These are phyloP conservation scores for Arctostaphylos glauca DNA, from an alignment of 148 eudicot genomes.

Conservation along the genomic window DNA sequence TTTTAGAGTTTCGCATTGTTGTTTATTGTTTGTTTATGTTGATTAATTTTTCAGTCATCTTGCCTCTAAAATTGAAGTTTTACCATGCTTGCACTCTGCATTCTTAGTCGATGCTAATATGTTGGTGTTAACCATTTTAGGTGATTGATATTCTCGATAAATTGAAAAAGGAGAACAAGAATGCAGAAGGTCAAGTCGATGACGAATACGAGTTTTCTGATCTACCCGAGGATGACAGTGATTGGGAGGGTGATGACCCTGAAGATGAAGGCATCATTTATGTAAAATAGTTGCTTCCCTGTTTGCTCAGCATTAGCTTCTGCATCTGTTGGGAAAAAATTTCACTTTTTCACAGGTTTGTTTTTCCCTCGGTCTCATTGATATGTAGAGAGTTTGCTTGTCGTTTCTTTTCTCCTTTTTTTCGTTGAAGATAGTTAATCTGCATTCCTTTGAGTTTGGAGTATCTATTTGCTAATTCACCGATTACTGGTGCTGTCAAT, in stretches of 20 bases:
- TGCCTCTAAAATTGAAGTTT: not conserved
- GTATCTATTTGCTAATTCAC: not conserved
- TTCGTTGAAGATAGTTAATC: not conserved
- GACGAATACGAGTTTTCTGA: constrained; percentile 30
- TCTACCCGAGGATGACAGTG: constrained; percentile 40
- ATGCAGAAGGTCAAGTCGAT: constrained; percentile 19
- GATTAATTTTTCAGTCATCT: not conserved
- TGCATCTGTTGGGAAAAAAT: not conserved
- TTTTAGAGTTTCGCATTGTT: not conserved
- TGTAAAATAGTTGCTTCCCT: constrained; percentile 41
- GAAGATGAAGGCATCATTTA: constrained; percentile 84
- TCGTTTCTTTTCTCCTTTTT: not conserved
- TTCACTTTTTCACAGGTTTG: constrained; percentile 16
- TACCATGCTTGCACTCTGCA: not conserved
- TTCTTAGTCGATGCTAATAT: constrained; percentile 8
- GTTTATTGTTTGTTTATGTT: not conserved
- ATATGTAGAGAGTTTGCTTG: not conserved
- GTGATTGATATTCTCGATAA: constrained; percentile 91
- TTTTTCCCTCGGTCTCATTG: not conserved
- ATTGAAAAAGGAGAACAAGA: constrained; percentile 60
- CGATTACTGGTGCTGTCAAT: not conserved
- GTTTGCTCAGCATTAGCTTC: constrained; percentile 16
- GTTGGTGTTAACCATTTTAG: constrained; percentile 34
- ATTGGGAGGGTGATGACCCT: constrained; percentile 63
- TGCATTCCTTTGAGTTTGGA: not conserved